phyloP scores from a whole-genome alignment of 2,329 filamentous ascomycete genomes.

The Diaporthe velutina region DNA sequence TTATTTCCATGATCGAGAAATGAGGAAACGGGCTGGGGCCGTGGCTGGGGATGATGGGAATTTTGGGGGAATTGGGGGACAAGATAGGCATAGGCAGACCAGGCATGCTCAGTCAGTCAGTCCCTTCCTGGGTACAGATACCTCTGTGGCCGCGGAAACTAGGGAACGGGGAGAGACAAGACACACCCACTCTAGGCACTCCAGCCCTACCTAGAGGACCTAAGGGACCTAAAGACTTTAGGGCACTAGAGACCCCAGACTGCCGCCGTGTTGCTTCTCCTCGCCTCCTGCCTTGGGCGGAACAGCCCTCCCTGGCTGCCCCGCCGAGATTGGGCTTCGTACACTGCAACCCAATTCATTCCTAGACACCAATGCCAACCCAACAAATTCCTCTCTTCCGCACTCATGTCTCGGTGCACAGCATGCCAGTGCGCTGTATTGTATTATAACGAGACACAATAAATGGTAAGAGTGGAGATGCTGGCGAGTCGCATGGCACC shows the following conservation, averaged over 20 bases:
- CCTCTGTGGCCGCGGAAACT: conserved; percentile 10
- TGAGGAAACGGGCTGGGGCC: conserved; percentile 13
- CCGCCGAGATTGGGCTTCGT: not conserved
- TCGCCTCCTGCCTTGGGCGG: not conserved
- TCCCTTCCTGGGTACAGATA: not conserved
- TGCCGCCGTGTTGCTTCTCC: too few relatives aligned
- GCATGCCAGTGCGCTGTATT: conserved; percentile 26
- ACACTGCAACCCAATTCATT: not conserved
- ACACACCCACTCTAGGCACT: conserved; percentile 2
- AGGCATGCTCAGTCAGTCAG: not conserved
- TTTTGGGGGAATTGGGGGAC: conserved; percentile 11
- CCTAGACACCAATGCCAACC: not conserved
- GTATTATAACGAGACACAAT: conserved; percentile 23
- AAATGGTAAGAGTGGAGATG: too few relatives aligned
- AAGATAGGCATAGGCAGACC: not conserved
- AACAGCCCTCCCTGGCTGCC: conserved; percentile 13
- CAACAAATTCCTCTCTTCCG: conserved; percentile 23
- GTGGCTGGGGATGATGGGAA: conserved; percentile 18
- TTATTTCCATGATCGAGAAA: conserved; percentile 28
- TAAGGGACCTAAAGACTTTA: not conserved
- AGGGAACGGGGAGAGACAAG: conserved; percentile 24
- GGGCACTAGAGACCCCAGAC: not conserved
- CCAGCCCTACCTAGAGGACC: conserved; percentile 13
- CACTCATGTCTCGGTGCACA: conserved; percentile 21
- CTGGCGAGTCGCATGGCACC: conserved; percentile 21